Evolutionary conservation across 805 yeast species (phyloP).

Genomic region (Zygoascus bituminiphila): DNA sequence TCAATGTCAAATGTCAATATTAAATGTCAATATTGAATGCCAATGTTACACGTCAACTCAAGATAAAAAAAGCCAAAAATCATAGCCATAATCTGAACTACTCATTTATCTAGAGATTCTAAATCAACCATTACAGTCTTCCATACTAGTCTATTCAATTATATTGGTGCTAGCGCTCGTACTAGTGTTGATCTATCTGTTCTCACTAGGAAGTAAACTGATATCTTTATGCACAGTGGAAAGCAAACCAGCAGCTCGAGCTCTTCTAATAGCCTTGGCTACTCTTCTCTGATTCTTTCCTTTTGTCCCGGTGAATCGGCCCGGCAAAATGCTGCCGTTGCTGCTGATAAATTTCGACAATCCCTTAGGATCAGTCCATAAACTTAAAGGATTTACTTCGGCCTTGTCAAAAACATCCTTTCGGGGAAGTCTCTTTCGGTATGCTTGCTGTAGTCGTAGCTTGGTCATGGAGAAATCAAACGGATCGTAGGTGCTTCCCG

Average conservation of each 20-base stretch:
- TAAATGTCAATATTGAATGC: too few relatives aligned
- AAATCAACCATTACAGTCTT: too few relatives aligned
- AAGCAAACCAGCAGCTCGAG: conserved; percentile 71
- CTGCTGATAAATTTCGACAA: conserved; percentile 57
- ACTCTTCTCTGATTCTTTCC: conserved; percentile 60
- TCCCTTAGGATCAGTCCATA: conserved; percentile 51
- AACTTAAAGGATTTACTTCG: conserved; percentile 17
- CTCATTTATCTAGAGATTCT: too few relatives aligned
- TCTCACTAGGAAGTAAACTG: neutral
- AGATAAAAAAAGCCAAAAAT: too few relatives aligned
- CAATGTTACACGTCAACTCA: too few relatives aligned
- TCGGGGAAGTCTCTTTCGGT: conserved; percentile 3
- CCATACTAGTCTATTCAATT: neutral
- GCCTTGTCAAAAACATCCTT: conserved; percentile 24
- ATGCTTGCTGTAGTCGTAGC: conserved; percentile 36
- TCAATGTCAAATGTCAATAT: too few relatives aligned
- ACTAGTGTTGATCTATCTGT: neutral
- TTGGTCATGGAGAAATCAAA: conserved; percentile 66
- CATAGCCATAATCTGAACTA: too few relatives aligned
- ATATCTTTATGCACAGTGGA: conserved; percentile 52
- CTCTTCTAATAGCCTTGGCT: conserved; percentile 70
- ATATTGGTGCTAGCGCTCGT: neutral
- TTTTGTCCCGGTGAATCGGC: conserved; percentile 61
- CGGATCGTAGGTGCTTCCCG: conserved; percentile 63
- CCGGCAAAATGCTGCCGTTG: conserved; percentile 70